These are phyloP conservation scores for Gracilaria domingensis DNA, from an alignment of 23 red algal genomes.

Conservation along the genomic window DNA sequence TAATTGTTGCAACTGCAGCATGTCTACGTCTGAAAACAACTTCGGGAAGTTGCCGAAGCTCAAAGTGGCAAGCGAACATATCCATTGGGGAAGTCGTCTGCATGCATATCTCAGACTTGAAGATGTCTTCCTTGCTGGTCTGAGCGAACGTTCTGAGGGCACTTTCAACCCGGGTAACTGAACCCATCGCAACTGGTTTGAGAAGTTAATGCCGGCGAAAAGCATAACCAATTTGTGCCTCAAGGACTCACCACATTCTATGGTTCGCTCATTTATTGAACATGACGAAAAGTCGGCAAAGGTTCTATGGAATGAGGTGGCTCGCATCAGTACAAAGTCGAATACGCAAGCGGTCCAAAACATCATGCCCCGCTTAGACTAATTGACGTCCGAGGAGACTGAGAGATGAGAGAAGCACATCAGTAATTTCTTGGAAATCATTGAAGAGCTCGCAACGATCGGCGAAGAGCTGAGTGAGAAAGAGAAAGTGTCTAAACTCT, in stretches of 20 bases:
- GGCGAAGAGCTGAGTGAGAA: constrained; percentile 6
- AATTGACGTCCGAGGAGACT: neutral
- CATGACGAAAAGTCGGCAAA: neutral
- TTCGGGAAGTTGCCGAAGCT: neutral
- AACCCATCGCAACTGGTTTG: neutral
- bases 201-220: neutral
- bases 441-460: constrained; percentile 5
- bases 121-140: neutral
- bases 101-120: neutral
- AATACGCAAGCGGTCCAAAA: constrained; percentile 6
- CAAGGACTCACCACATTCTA: neutral
- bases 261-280: neutral
- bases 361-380: neutral
- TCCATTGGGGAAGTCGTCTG: neutral
- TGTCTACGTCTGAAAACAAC: no score
- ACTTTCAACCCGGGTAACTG: neutral
- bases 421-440: constrained; percentile 4
- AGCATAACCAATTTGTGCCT: neutral
- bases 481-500: constrained; percentile 20
- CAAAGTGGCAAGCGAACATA: neutral
- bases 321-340: neutral
- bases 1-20: no score
- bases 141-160: neutral
- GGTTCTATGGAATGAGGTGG: neutral
- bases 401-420: constrained; percentile 6